phyloP scores from a whole-genome alignment of 2,329 filamentous ascomycete species.

The Emergomyces africanus region DNA sequence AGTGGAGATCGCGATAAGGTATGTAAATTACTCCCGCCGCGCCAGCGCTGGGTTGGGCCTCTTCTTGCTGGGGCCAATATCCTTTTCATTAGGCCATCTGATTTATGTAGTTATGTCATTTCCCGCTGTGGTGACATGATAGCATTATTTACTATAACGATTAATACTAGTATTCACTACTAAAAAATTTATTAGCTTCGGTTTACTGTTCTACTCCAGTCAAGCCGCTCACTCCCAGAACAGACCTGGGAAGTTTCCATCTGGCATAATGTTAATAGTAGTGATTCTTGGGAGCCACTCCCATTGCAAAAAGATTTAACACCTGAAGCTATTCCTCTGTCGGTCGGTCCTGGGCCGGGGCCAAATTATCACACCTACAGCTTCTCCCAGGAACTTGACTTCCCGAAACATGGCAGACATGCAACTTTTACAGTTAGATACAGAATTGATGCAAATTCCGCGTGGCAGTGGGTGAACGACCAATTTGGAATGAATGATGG shows the following conservation, averaged over 20 bases:
- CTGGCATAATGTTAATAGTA: constrained; percentile 54
- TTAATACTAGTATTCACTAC: background rate
- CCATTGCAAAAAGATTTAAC: constrained; percentile 35
- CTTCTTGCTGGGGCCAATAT: too few species aligned
- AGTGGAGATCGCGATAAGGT: constrained; percentile 10
- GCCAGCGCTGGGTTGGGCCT: background rate
- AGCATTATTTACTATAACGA: background rate
- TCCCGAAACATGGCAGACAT: constrained; percentile 18
- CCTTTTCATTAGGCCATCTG: background rate
- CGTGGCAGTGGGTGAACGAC: constrained; percentile 36
- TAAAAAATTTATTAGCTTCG: constrained; percentile 30
- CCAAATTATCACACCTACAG: constrained; percentile 22
- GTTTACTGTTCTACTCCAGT: constrained; percentile 60
- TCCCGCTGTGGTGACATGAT: background rate
- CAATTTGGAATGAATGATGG: constrained; percentile 27
- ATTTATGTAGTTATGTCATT: background rate
- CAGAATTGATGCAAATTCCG: constrained; percentile 21
- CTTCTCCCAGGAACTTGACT: constrained; percentile 19
- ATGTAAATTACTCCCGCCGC: constrained; percentile 2
- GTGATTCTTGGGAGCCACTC: constrained; percentile 46
- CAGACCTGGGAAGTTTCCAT: constrained; percentile 59
- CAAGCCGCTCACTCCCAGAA: constrained; percentile 41
- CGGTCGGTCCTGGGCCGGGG: constrained; percentile 13
- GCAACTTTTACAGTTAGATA: constrained; percentile 34
- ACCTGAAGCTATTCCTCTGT: constrained; percentile 17